phyloP scores from a whole-genome alignment of 805 yeast species.

The Candida lessepsii region DNA sequence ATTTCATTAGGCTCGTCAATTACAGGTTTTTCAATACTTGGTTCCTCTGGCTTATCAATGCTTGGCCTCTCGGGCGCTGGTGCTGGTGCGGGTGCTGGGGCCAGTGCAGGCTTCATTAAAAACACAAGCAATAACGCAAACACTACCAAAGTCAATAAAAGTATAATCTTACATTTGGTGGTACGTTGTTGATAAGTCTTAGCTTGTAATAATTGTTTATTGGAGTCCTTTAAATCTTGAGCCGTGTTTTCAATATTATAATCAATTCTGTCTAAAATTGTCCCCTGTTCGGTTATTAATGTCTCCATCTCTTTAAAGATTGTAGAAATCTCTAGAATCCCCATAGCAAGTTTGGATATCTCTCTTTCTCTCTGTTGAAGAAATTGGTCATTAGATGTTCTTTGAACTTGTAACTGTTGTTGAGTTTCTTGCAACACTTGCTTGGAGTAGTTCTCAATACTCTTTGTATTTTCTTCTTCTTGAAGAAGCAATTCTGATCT shows the following conservation, averaged over 20 bases:
- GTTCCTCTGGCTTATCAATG: slow-evolving; percentile 13
- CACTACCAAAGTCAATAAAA: slow-evolving; percentile 69
- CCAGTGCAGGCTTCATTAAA: slow-evolving; percentile 55
- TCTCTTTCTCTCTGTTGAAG: slow-evolving; percentile 82
- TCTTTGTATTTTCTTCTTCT: slow-evolving; percentile 31
- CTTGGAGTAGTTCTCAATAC: slow-evolving; percentile 37
- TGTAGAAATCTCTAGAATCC: slow-evolving; percentile 88
- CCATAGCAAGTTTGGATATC: slow-evolving; percentile 87
- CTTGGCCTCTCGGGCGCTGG: slow-evolving; percentile 10
- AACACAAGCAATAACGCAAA: slow-evolving; percentile 69
- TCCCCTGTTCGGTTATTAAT: slow-evolving; percentile 93
- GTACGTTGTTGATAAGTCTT: slow-evolving; percentile 81
- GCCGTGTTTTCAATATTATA: slow-evolving; percentile 84
- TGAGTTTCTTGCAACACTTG: slow-evolving; percentile 28
- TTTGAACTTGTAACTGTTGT: slow-evolving; percentile 17
- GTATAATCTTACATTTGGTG: slow-evolving; percentile 84
- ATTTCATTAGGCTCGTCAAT: not conserved
- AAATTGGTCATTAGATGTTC: slow-evolving; percentile 23
- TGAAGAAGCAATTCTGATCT: slow-evolving; percentile 9
- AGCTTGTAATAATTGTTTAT: slow-evolving; percentile 74
- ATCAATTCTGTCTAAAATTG: slow-evolving; percentile 88
- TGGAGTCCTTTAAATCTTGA: slow-evolving; percentile 71
- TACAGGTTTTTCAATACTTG: slow-evolving; percentile 14
- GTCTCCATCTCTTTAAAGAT: slow-evolving; percentile 92
- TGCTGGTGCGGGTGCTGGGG: not conserved